These are phyloP conservation scores for Eudorina sp. DNA, from an alignment of 139 green algal genomes.

Conservation along the genomic window DNA sequence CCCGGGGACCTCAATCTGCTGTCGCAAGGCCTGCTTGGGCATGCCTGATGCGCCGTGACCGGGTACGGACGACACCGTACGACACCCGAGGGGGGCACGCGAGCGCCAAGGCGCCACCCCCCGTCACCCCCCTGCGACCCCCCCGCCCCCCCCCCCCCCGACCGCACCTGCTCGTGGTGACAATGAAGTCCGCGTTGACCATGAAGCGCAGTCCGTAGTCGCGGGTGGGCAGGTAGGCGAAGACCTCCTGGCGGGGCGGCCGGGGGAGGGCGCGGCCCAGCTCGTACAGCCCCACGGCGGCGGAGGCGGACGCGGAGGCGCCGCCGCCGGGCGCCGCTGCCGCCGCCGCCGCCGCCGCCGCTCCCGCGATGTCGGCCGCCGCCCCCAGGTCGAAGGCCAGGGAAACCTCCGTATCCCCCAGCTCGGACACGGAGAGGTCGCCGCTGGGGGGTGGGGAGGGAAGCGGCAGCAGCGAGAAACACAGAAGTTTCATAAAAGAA, in stretches of 20 bases:
- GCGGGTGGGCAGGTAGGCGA: slow-evolving; percentile 65
- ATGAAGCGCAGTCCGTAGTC: slow-evolving; percentile 67
- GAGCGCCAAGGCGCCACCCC: no score
- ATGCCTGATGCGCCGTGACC: no score
- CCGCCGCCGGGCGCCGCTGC: neutral
- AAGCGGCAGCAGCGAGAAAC: no score
- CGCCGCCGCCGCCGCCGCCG: neutral
- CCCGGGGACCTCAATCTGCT: no score
- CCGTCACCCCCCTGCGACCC: no score
- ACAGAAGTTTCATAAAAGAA: no score
- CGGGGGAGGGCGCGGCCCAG: neutral
- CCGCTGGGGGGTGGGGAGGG: neutral
- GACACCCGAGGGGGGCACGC: no score
- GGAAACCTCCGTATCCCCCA: slow-evolving; percentile 33
- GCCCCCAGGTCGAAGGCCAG: slow-evolving; percentile 38
- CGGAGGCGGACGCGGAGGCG: no score
- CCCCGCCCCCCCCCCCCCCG: no score
- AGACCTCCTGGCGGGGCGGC: slow-evolving; percentile 42
- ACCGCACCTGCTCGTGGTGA: slow-evolving; percentile 35
- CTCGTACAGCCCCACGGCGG: neutral
- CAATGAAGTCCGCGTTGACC: slow-evolving; percentile 47
- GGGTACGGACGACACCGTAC: no score
- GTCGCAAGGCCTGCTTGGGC: no score
- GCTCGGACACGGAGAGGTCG: slow-evolving; percentile 4
- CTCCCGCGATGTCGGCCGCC: neutral